These are phyloP conservation scores for Annona squamosa DNA, from an alignment of 164 flowering plant genomes.

Conservation along the genomic window DNA sequence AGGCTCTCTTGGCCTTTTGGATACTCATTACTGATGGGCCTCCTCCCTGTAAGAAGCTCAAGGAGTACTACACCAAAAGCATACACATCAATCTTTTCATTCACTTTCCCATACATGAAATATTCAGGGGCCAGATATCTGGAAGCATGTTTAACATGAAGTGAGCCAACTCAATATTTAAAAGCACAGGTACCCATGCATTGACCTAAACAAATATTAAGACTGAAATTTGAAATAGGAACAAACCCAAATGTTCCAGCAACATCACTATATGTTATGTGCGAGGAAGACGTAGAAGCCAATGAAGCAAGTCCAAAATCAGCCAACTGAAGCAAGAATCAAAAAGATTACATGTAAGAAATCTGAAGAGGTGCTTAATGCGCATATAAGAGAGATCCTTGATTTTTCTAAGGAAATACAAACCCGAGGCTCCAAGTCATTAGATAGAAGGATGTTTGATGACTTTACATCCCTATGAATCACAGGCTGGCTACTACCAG, in stretches of 20 bases:
- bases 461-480: constrained; percentile 98
- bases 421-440: constrained; percentile 89
- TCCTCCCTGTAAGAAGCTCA: constrained; percentile 92
- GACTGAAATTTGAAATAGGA: background rate
- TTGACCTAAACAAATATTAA: background rate
- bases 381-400: background rate
- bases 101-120: constrained; percentile 89
- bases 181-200: background rate
- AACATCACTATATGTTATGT: constrained; percentile 73
- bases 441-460: constrained; percentile 77
- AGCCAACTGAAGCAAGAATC: constrained; percentile 50
- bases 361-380: background rate
- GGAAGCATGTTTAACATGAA: constrained; percentile 10
- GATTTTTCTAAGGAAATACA: background rate
- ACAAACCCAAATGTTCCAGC: constrained; percentile 95
- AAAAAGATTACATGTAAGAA: background rate
- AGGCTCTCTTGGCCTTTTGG: constrained; percentile 95
- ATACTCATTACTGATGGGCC: constrained; percentile 62
- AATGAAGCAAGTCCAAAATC: constrained; percentile 94
- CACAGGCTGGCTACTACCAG: constrained; percentile 43
- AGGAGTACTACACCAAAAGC: constrained; percentile 95
- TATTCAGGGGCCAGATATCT: constrained; percentile 98
- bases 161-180: background rate
- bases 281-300: constrained; percentile 61
- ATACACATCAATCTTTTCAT: constrained; percentile 86